Conservation (phyloP, 2,329 filamentous ascomycete species). For the Cylindrodendrum hubeiense region DNA sequence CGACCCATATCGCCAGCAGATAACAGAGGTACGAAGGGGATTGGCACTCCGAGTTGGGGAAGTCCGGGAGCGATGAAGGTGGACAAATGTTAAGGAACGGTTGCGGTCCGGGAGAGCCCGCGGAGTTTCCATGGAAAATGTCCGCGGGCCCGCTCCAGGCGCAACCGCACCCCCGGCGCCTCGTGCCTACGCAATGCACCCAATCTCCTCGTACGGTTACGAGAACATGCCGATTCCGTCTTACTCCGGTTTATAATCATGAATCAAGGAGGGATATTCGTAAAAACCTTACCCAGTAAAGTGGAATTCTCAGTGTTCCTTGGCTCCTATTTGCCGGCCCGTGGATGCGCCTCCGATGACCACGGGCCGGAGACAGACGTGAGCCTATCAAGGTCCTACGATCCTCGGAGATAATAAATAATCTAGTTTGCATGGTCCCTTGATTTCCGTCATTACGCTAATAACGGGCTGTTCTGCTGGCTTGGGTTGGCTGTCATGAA, state of each 20-base stretch:
- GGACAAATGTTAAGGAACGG: conserved; percentile 28
- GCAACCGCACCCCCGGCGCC: conserved; percentile 17
- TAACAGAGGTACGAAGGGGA: neutral
- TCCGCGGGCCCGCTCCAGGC: conserved; percentile 32
- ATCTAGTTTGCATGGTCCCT: neutral
- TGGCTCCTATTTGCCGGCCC: neutral
- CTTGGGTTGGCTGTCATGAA: neutral
- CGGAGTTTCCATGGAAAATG: conserved; percentile 41
- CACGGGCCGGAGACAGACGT: neutral
- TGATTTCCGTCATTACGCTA: neutral
- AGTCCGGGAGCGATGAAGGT: conserved; percentile 4
- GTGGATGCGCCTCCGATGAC: neutral
- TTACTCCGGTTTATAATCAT: neutral
- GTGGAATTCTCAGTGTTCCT: neutral
- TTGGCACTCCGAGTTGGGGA: neutral
- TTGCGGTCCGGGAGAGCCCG: conserved; percentile 22
- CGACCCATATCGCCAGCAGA: conserved; percentile 42
- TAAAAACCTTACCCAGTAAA: neutral
- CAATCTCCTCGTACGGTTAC: neutral
- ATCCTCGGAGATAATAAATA: neutral
- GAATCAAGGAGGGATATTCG: neutral
- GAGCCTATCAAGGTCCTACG: neutral
- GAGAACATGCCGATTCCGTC: neutral
- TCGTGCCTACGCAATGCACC: neutral
- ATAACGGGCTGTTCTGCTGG: neutral